phyloP scores from a whole-genome alignment of 2,329 filamentous ascomycete species.

The Neonectria hederae region DNA sequence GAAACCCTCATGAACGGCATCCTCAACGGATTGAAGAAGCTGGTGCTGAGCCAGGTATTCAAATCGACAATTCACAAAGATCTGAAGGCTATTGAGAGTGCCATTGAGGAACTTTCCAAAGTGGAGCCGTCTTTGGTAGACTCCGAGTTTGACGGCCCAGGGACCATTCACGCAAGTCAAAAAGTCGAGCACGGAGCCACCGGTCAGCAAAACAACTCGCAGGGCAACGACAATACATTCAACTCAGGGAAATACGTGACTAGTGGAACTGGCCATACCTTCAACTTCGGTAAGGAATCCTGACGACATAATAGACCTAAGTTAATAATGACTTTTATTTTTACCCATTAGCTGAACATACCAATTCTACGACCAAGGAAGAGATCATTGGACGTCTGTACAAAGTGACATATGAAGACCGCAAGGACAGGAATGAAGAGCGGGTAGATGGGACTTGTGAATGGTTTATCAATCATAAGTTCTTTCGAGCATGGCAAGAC shows the following conservation, averaged over 20 bases:
- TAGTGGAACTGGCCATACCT: neutral
- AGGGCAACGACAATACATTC: neutral
- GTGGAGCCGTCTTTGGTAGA: neutral
- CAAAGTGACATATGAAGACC: constrained; percentile 22
- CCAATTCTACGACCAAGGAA: neutral
- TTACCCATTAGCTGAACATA: neutral
- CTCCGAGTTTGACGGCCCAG: neutral
- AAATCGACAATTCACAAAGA: neutral
- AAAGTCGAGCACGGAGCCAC: neutral
- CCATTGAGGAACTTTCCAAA: neutral
- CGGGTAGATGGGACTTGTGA: constrained; percentile 27
- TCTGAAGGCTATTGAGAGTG: neutral
- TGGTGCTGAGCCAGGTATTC: neutral
- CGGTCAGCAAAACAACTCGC: neutral
- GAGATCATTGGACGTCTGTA: neutral
- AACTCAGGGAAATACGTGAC: neutral
- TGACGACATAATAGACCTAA: neutral
- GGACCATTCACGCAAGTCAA: neutral
- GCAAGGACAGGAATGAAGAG: constrained; percentile 28
- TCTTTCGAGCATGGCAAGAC: constrained; percentile 22
- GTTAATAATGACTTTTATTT: neutral
- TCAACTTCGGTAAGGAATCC: neutral
- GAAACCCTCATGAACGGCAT: neutral
- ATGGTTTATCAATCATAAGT: constrained; percentile 24
- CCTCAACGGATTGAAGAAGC: neutral